Conservation (phyloP, 306 rosid genomes). For the Cicer cuneatum region DNA sequence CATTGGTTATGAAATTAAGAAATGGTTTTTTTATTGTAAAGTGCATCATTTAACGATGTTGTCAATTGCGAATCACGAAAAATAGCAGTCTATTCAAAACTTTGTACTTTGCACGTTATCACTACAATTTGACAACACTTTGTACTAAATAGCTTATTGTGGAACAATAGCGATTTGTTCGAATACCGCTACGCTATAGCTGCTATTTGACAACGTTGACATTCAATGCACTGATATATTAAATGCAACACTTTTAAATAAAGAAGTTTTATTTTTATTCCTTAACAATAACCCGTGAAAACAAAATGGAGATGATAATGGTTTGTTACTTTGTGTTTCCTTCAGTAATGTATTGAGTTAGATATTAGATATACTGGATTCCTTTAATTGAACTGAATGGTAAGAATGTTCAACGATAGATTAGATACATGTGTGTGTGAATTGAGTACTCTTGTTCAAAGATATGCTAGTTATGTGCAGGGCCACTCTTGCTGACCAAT, state of each 20-base stretch:
- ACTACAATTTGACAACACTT: too few species aligned
- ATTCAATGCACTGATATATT: background rate
- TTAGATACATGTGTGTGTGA: background rate
- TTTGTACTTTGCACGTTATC: too few species aligned
- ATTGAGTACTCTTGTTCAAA: conserved; percentile 47
- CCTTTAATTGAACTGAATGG: too few species aligned
- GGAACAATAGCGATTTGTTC: too few species aligned
- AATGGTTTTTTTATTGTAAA: background rate
- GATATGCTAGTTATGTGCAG: conserved; percentile 66
- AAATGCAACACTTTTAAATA: background rate
- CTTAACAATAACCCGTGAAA: background rate
- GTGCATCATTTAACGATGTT: background rate
- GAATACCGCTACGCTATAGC: too few species aligned
- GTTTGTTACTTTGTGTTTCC: conserved; percentile 17
- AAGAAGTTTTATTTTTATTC: background rate
- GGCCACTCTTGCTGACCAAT: conserved; percentile 94
- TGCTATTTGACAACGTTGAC: too few species aligned
- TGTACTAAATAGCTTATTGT: too few species aligned
- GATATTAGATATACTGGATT: background rate
- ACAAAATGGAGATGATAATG: conserved; percentile 13
- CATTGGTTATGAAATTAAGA: background rate
- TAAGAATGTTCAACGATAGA: too few species aligned
- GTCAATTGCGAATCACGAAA: too few species aligned
- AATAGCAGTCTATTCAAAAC: too few species aligned
- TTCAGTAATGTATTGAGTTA: background rate